Percentiles rank a stretch among this genome's conserved stretches.
phyloP scores from a whole-genome alignment of 495 filamentous ascomycete species.

The Penicillium chermesinum region DNA sequence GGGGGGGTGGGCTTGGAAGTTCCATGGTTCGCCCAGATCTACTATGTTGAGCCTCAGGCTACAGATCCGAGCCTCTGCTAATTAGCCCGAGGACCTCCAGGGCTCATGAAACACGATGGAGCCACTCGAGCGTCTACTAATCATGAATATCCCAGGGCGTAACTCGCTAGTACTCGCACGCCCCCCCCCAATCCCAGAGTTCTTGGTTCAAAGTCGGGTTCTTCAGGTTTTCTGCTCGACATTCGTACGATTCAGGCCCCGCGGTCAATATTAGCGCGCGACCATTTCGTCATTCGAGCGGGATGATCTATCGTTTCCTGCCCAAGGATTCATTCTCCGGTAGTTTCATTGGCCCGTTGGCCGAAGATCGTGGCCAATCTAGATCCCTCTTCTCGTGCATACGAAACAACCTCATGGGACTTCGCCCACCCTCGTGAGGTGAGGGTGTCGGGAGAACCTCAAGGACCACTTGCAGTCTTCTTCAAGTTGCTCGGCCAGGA shows the following conservation, averaged over 20 bases:
- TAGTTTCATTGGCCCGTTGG: background rate
- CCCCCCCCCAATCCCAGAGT: background rate
- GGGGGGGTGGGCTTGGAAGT: too few species aligned
- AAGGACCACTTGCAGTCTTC: background rate
- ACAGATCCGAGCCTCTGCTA: too few species aligned
- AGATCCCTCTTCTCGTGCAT: background rate
- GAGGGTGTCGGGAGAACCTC: background rate
- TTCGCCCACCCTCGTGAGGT: background rate
- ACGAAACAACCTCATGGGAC: background rate
- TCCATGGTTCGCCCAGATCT: too few species aligned
- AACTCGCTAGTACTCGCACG: background rate
- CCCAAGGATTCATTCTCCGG: background rate
- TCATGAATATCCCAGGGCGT: too few species aligned
- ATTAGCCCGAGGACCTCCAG: too few species aligned
- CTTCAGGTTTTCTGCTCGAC: background rate
- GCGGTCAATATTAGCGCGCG: background rate
- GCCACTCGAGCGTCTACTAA: too few species aligned
- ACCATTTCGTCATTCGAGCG: slow-evolving; percentile 7
- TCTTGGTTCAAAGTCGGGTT: background rate
- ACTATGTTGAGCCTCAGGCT: too few species aligned
- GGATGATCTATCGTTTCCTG: slow-evolving; percentile 5
- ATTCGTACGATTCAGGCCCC: slow-evolving; percentile 11
- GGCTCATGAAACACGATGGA: too few species aligned
- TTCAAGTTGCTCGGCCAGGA: background rate
- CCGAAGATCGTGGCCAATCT: background rate